phyloP scores from a whole-genome alignment of 176 grass and related monocot species.

The Hsuehochloa calcarea region DNA sequence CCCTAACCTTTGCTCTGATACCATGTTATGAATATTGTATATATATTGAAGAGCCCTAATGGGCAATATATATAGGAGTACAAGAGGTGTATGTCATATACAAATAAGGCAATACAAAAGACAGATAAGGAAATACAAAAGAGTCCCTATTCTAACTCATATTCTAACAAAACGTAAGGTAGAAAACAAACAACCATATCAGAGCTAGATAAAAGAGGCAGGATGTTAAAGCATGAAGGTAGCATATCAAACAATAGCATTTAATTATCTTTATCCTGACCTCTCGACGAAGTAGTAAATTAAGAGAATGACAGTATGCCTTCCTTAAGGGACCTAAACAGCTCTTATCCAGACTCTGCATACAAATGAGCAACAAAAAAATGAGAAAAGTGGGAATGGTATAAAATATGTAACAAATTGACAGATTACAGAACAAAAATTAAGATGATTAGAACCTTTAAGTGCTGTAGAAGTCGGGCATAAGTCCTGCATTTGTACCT shows the following conservation, averaged over 20 bases:
- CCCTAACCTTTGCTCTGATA: too few relatives aligned
- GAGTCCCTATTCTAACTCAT: too few relatives aligned
- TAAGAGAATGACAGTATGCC: conserved; percentile 94
- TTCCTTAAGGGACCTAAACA: conserved; percentile 90
- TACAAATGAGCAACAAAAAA: conserved; percentile 35
- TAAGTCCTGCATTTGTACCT: conserved; percentile 99
- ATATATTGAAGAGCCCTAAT: too few relatives aligned
- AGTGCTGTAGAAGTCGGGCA: conserved; percentile 92
- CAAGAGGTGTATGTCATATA: too few relatives aligned
- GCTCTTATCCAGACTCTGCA: conserved; percentile 91
- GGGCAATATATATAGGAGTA: too few relatives aligned
- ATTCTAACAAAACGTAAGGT: not conserved
- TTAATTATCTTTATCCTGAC: conserved; percentile 43
- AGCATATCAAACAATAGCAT: conserved; percentile 1
- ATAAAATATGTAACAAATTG: conserved; percentile 20
- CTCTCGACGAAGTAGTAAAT: conserved; percentile 97
- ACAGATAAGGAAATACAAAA: too few relatives aligned
- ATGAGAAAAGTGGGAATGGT: conserved; percentile 21
- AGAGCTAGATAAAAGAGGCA: conserved; percentile 16
- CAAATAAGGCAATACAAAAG: too few relatives aligned
- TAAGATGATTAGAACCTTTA: conserved; percentile 65
- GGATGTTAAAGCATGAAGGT: not conserved
- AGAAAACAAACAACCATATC: not conserved
- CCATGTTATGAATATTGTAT: too few relatives aligned
- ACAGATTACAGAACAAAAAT: conserved; percentile 14